Evolutionary conservation across 257 asterid genomes (phyloP).

Genomic region (Jasminum sambac): DNA sequence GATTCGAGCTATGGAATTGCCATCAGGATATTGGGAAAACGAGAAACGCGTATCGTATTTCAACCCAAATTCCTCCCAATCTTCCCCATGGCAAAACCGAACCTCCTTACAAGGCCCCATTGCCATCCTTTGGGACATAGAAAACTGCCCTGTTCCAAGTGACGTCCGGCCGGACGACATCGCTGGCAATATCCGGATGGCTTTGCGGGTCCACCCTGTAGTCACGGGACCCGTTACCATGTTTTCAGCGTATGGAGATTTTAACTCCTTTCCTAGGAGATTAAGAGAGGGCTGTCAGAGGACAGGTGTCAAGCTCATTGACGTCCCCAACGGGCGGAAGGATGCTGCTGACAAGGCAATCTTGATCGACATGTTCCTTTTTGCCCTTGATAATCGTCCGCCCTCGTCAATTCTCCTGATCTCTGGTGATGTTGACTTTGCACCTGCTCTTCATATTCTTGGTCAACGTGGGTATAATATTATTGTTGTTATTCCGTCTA

Average conservation of each 20-base stretch:
- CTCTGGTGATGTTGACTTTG: conserved; percentile 94
- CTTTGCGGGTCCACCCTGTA: conserved; percentile 69
- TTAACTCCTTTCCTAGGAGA: conserved; percentile 73
- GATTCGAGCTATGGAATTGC: conserved; percentile 14
- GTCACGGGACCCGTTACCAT: conserved; percentile 73
- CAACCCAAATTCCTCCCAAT: conserved; percentile 25
- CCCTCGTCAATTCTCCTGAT: conserved; percentile 89
- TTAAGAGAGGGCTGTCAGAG: conserved; percentile 92
- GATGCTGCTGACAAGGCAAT: conserved; percentile 98
- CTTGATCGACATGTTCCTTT: conserved; percentile 91
- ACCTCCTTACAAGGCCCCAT: conserved; percentile 53
- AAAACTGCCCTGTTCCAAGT: conserved; percentile 90
- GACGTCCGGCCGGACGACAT: conserved; percentile 87
- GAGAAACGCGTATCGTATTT: conserved; percentile 30
- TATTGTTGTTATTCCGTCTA: conserved; percentile 76
- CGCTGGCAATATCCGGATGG: conserved; percentile 78
- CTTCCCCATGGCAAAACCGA: conserved; percentile 35
- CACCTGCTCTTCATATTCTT: conserved; percentile 90
- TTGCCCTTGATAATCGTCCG: conserved; percentile 90
- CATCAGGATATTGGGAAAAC: conserved; percentile 27
- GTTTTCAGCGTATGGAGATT: conserved; percentile 92
- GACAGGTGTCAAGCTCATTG: conserved; percentile 88
- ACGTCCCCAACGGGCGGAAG: conserved; percentile 87
- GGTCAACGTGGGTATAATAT: conserved; percentile 94
- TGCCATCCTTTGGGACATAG: conserved; percentile 95